A percentile compares a stretch with the other conserved stretches of the same genome.
Conservation (phyloP, 2,329 filamentous ascomycete genomes). For the Scorias spongiosa region DNA sequence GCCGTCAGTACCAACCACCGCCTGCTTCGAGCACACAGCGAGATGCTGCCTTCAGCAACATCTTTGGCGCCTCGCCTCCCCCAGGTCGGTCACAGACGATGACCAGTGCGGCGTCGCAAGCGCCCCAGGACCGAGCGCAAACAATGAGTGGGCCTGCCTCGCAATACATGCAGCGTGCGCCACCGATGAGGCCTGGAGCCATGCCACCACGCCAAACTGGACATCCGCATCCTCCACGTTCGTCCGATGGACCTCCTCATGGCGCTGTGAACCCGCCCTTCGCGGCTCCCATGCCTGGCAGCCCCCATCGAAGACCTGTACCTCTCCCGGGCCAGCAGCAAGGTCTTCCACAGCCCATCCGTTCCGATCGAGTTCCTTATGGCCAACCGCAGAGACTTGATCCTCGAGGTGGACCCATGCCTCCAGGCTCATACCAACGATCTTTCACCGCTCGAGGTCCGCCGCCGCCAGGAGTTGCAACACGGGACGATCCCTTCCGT, state of each 20-base stretch:
- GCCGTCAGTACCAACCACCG: slow-evolving; percentile 1
- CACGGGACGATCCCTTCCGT: slow-evolving; percentile 74
- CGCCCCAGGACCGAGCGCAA: slow-evolving; percentile 55
- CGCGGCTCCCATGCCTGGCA: slow-evolving; percentile 15
- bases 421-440: slow-evolving; percentile 30
- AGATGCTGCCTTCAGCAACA: slow-evolving; percentile 90
- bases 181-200: slow-evolving; percentile 37
- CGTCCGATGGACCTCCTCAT: slow-evolving; percentile 1
- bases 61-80: slow-evolving; percentile 77
- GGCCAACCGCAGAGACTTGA: slow-evolving; percentile 58
- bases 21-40: slow-evolving; percentile 49
- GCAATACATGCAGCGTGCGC: slow-evolving; percentile 46
- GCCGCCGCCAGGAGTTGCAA: slow-evolving; percentile 36
- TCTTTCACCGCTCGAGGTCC: slow-evolving; percentile 18
- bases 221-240: slow-evolving; percentile 19
- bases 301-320: slow-evolving; percentile 26
- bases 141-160: slow-evolving; percentile 40
- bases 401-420: slow-evolving; percentile 32
- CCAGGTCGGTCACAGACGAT: slow-evolving; percentile 89
- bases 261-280: background rate
- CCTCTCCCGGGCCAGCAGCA: slow-evolving; percentile 35
- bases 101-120: slow-evolving; percentile 56
- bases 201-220: slow-evolving; percentile 25
- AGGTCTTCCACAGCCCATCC: slow-evolving; percentile 44
- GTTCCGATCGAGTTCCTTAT: slow-evolving; percentile 53